Percentiles rank a stretch among this genome's conserved stretches.
These are phyloP conservation scores for Eucalyptus regnans DNA, from an alignment of 345 rosid species.

Conservation along the genomic window DNA sequence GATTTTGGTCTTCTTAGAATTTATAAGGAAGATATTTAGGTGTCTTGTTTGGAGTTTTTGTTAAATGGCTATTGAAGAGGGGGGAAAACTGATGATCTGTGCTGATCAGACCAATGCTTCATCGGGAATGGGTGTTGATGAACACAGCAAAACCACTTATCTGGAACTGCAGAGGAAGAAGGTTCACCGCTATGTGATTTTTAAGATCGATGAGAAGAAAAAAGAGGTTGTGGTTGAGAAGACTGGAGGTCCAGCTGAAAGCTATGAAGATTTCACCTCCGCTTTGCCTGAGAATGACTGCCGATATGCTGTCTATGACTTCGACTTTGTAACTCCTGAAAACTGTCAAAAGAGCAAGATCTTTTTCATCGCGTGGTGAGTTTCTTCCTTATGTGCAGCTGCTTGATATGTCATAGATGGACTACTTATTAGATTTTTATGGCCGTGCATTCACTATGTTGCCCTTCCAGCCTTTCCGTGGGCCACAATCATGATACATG, in stretches of 20 bases:
- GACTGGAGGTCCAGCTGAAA: slow-evolving; percentile 40
- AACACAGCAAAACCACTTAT: slow-evolving; percentile 43
- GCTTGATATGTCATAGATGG: background rate
- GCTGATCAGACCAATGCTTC: slow-evolving; percentile 57
- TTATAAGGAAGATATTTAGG: background rate
- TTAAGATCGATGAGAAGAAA: slow-evolving; percentile 48
- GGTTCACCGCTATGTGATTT: slow-evolving; percentile 34
- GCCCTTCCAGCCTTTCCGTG: background rate
- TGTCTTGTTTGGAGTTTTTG: background rate
- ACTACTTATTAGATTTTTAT: background rate
- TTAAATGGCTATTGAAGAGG: background rate
- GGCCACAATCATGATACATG: background rate
- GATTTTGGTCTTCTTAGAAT: background rate
- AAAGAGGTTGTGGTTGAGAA: slow-evolving; percentile 53
- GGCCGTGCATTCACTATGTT: background rate
- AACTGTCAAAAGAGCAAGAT: slow-evolving; percentile 61
- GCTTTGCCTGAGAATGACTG: slow-evolving; percentile 56
- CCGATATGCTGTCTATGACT: slow-evolving; percentile 56
- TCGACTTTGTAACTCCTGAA: slow-evolving; percentile 49
- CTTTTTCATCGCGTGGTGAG: slow-evolving; percentile 56
- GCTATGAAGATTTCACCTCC: slow-evolving; percentile 47
- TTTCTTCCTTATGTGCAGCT: background rate
- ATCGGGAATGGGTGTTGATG: slow-evolving; percentile 76
- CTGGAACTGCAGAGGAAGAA: slow-evolving; percentile 53
- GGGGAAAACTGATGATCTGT: background rate